These are phyloP conservation scores for Irpex rosettiformis DNA, from an alignment of 1,284 basidiomycete genomes.

Conservation along the genomic window DNA sequence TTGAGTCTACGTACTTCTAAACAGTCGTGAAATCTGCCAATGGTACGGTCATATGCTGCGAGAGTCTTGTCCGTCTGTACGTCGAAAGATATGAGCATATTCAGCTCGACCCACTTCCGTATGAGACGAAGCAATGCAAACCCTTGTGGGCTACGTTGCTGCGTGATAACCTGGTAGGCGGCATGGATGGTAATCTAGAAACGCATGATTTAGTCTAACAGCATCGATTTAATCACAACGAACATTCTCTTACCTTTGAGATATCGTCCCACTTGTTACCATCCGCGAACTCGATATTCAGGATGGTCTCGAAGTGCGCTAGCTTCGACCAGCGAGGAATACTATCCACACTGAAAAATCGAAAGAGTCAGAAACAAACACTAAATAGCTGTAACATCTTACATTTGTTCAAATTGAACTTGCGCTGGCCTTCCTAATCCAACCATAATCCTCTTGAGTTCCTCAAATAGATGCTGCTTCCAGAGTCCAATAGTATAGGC, in stretches of 20 bases:
- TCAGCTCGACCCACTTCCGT: conserved; percentile 14
- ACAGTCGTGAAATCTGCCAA: conserved; percentile 4
- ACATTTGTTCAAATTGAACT: conserved; percentile 5
- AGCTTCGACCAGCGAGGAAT: conserved; percentile 13
- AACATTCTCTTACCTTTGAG: conserved; percentile 28
- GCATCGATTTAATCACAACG: neutral
- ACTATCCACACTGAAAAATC: neutral
- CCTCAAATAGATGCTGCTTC: conserved; percentile 12
- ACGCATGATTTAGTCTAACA: neutral
- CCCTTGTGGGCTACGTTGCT: neutral
- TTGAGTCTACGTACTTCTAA: conserved; percentile 1
- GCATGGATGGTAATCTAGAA: conserved; percentile 10
- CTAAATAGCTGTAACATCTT: neutral
- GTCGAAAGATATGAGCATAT: conserved; percentile 17
- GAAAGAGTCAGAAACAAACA: neutral
- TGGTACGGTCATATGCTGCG: neutral
- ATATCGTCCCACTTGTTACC: conserved; percentile 26
- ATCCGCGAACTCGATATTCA: conserved; percentile 10
- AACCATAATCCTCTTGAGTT: conserved; percentile 3
- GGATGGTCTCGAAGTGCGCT: conserved; percentile 9
- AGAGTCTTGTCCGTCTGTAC: conserved; percentile 22
- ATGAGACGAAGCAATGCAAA: conserved; percentile 17
- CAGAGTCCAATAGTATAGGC: conserved; percentile 8
- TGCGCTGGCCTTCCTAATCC: neutral
- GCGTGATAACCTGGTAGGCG: conserved; percentile 9